Percentiles rank a stretch among this genome's conserved stretches.
These are phyloP conservation scores for Gastroboletus turbinatus DNA, from an alignment of 1,284 basidiomycete genomes.

Conservation along the genomic window DNA sequence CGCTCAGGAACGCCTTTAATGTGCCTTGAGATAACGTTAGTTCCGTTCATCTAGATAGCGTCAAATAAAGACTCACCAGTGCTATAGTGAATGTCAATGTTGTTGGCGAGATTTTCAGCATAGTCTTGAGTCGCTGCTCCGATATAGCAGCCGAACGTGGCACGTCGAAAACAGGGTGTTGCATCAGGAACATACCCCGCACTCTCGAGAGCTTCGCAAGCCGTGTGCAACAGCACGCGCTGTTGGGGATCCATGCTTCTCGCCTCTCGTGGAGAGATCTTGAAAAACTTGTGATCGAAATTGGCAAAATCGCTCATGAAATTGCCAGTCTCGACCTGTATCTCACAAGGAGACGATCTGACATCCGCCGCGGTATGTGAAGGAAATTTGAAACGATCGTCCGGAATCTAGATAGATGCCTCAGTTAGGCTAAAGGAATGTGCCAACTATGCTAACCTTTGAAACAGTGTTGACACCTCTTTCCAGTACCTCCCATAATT, in stretches of 20 bases:
- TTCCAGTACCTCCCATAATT: slow-evolving; percentile 61
- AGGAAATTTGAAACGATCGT: slow-evolving; percentile 51
- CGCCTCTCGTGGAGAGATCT: slow-evolving; percentile 70
- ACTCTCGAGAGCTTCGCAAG: slow-evolving; percentile 66
- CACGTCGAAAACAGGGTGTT: slow-evolving; percentile 49
- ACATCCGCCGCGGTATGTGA: slow-evolving; percentile 34
- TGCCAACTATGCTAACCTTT: slow-evolving; percentile 42
- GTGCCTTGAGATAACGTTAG: slow-evolving; percentile 47
- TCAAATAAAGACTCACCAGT: slow-evolving; percentile 50
- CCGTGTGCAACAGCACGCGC: slow-evolving; percentile 61
- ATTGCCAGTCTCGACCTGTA: slow-evolving; percentile 60
- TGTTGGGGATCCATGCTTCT: slow-evolving; percentile 76
- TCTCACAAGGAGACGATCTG: slow-evolving; percentile 35
- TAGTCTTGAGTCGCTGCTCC: slow-evolving; percentile 72
- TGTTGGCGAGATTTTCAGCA: slow-evolving; percentile 56
- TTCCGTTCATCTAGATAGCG: neutral
- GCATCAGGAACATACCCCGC: slow-evolving; percentile 65
- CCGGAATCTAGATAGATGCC: slow-evolving; percentile 49
- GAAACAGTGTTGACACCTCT: slow-evolving; percentile 56
- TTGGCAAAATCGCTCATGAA: slow-evolving; percentile 56
- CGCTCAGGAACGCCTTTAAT: slow-evolving; percentile 64
- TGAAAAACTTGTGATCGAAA: slow-evolving; percentile 73
- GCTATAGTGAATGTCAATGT: slow-evolving; percentile 69
- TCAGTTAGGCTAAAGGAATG: slow-evolving; percentile 4
- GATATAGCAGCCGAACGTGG: slow-evolving; percentile 61